These are phyloP conservation scores for Diplocarpon rosae DNA, from an alignment of 2,329 filamentous ascomycete genomes.

Conservation along the genomic window DNA sequence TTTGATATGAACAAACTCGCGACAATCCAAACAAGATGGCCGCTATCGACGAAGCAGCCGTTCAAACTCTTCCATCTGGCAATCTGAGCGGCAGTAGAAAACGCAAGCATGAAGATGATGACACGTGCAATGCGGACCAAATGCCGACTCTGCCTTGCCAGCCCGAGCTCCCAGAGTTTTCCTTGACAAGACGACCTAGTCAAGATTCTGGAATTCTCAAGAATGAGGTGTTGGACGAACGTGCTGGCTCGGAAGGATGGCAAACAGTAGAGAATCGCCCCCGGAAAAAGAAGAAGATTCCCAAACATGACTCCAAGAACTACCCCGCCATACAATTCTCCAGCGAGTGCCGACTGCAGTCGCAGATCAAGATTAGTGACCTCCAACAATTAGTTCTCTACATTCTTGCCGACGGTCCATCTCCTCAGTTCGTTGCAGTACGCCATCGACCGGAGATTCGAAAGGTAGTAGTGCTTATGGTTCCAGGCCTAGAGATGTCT, in stretches of 20 bases:
- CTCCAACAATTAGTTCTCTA: constrained; percentile 55
- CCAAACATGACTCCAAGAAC: constrained; percentile 41
- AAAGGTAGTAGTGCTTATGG: constrained; percentile 83
- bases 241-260: constrained; percentile 33
- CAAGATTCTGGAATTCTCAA: constrained; percentile 10
- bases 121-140: constrained; percentile 15
- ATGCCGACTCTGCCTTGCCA: constrained; percentile 18
- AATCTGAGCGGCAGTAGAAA: constrained; percentile 18
- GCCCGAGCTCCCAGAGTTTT: constrained; percentile 27
- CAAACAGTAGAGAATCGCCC: constrained; percentile 40
- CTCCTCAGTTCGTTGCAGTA: constrained; percentile 55
- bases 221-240: constrained; percentile 4
- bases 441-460: constrained; percentile 51
- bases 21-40: constrained; percentile 4
- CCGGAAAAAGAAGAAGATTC: constrained; percentile 52
- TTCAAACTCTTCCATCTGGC: constrained; percentile 26
- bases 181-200: constrained; percentile 21
- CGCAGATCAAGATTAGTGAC: constrained; percentile 50
- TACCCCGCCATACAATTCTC: constrained; percentile 50
- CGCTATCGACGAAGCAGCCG: constrained; percentile 1
- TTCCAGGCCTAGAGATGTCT: constrained; percentile 79
- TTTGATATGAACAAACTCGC: background rate
- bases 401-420: constrained; percentile 53
- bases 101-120: constrained; percentile 23
- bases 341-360: constrained; percentile 42